Evolutionary conservation across 192 early-diverging fungal genomes (phyloP).

Genomic region (Backusella macrospora): DNA sequence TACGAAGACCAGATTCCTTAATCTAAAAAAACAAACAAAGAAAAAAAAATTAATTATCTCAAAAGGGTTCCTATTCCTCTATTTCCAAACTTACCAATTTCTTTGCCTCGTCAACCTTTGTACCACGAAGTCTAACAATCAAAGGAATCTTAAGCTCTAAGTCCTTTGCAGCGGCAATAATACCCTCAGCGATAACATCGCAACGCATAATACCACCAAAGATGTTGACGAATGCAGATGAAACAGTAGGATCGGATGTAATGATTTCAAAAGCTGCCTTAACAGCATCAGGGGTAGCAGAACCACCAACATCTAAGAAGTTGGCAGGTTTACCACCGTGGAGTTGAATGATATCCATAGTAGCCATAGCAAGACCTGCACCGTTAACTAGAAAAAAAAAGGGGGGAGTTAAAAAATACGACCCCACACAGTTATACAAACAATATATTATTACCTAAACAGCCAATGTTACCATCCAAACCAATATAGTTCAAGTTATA

Average conservation of each 20-base stretch:
- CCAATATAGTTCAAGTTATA: conserved; percentile 99
- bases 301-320: conserved; percentile 99
- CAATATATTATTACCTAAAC: conserved; percentile 66
- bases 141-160: conserved; percentile 93
- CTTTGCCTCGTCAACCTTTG: conserved; percentile 50
- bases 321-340: conserved; percentile 98
- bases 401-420: neutral
- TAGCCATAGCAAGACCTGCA: conserved; percentile 98
- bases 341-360: conserved; percentile 99
- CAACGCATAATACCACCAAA: conserved; percentile 99
- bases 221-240: conserved; percentile 99
- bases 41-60: neutral
- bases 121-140: conserved; percentile 94
- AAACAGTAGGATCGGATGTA: conserved; percentile 92
- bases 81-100: conserved; percentile 31
- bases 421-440: too few relatives aligned
- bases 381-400: conserved; percentile 74
- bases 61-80: neutral
- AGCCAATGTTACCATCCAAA: conserved; percentile 96
- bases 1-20: conserved; percentile 85
- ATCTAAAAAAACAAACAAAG: conserved; percentile 60
- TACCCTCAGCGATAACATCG: conserved; percentile 97
- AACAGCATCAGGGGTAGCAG: conserved; percentile 93
- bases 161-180: conserved; percentile 92
- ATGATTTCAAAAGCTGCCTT: conserved; percentile 99